Evolutionary conservation across 306 rosid species (phyloP), one percentile per base, ranked within the genome.

Genomic region (Gleditsia sinensis): DNA sequence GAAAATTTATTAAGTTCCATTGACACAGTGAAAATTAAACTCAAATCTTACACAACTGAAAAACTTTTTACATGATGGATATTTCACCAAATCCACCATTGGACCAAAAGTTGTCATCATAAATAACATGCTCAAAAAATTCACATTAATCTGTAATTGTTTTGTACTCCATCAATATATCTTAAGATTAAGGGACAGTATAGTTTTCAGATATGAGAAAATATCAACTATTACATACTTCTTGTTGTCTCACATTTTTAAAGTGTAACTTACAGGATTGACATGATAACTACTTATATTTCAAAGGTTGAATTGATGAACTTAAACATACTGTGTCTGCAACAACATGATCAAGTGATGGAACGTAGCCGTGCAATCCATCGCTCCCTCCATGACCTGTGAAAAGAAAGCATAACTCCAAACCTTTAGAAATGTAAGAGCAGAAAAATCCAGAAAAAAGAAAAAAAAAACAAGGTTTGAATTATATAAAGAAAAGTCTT

Each of bases 381-480:
- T 95, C 99, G 71, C 99, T 95, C 50, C 99, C 99, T 37, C 99
- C 99, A 63, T 95, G 99, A 84, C 99, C 99, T 95, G 72, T 59
- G 69, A 68, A n/a, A 43, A 19, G 42, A 53, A 50, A 34, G 45
- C 59, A 76, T 57, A 55, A 78, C 34, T 69, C 36, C 64, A 20
- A 62, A 60, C 14, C 39, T 1, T 64, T 45, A 7, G 20, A 69
- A 69, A 36, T 21, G 49, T 43, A 50, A 61, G 20, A 6, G 49
- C 4, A 27, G 32, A 58, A 60, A 73, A 68, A 42, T 14, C 11
- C 30, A 17, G 3, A 78, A 71, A 32, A 3, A n/a, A n/a, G n/a
- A n/a, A n/a, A n/a, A n/a, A n/a, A n/a, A n/a, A n/a, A 20, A 19
- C 17, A n/a, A 12, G 16, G 14, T 21, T 28, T 53, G 30, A 21